Evolutionary conservation across 176 grass and related monocot genomes (phyloP).

Genomic region (Triticum aestivum): IWGSC_CS_RefSeq_v2.1 NC_057806.1:388110713-388111212

Average conservation of each 20-base stretch:
- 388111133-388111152: conserved; percentile 54
- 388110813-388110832: conserved; percentile 57
- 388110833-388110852: conserved; percentile 82
- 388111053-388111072: conserved; percentile 93
- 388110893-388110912: conserved; percentile 84
- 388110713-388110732: conserved; percentile 19
- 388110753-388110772: conserved; percentile 31
- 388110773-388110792: conserved; percentile 41
- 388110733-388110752: not conserved
- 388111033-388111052: conserved; percentile 86
- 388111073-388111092: conserved; percentile 83
- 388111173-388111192: conserved; percentile 5
- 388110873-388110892: conserved; percentile 83
- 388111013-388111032: conserved; percentile 62
- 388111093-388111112: conserved; percentile 84
- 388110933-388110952: conserved; percentile 69
- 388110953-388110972: conserved; percentile 50
- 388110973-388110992: conserved; percentile 70
- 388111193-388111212: conserved; percentile 22
- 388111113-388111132: conserved; percentile 42
- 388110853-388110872: conserved; percentile 63
- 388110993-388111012: conserved; percentile 95
- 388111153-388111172: conserved; percentile 26
- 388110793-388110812: conserved; percentile 78
- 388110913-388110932: conserved; percentile 43